Percentiles rank a stretch among this genome's conserved stretches.
Evolutionary conservation across 2,329 filamentous ascomycete species (phyloP).

Genomic region (Fusarium floridanum): DNA sequence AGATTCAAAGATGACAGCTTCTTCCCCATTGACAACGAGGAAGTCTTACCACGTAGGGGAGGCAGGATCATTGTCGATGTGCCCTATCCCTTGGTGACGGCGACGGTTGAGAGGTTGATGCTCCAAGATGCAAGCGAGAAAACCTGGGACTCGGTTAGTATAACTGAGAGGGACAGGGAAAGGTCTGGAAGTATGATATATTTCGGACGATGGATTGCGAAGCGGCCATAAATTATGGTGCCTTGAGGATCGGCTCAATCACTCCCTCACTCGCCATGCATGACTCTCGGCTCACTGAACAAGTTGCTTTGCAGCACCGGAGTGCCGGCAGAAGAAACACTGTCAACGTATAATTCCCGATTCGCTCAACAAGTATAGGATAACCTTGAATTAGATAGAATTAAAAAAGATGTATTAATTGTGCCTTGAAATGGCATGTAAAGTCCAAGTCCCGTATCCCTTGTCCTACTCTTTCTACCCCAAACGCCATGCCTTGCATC

Average conservation of each 20-base stretch:
- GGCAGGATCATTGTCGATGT: not conserved
- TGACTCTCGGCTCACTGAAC: not conserved
- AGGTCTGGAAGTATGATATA: not conserved
- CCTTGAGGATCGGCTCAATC: not conserved
- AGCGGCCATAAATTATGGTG: not conserved
- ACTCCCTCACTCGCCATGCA: not conserved
- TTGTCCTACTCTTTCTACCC: not conserved
- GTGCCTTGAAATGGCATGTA: conserved; percentile 5
- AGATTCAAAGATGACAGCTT: not conserved
- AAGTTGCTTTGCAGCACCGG: not conserved
- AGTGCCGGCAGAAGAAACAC: too few relatives aligned
- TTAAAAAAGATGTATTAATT: not conserved
- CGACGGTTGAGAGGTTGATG: not conserved
- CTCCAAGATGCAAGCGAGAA: not conserved
- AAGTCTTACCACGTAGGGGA: not conserved
- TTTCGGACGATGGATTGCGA: not conserved
- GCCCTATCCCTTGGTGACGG: not conserved
- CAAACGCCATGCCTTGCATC: conserved; percentile 2
- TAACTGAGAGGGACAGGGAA: not conserved
- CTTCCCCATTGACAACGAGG: not conserved
- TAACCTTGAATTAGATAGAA: not conserved
- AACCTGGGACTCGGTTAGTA: not conserved
- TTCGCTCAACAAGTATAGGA: not conserved
- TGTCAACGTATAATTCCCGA: not conserved
- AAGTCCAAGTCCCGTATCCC: conserved; percentile 13